A percentile compares a stretch with the other conserved stretches of the same genome.
phyloP scores from a whole-genome alignment of 129 eudicot species.

The Smallanthus sonchifolius region DNA sequence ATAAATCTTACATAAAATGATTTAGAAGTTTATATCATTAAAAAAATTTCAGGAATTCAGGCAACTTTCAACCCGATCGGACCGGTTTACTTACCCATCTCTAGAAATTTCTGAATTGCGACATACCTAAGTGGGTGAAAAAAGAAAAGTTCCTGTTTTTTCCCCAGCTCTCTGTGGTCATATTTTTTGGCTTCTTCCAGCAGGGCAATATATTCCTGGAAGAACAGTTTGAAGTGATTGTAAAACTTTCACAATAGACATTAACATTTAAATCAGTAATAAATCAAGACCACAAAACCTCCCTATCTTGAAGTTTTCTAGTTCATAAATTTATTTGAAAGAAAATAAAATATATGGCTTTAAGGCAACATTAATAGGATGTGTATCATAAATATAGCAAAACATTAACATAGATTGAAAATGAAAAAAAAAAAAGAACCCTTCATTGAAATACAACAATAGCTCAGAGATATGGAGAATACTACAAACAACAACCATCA shows the following conservation, averaged over 20 bases:
- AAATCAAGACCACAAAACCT: background rate
- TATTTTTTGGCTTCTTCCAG: conserved; percentile 96
- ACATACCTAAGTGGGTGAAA: conserved; percentile 46
- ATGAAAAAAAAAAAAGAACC: background rate
- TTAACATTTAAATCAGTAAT: background rate
- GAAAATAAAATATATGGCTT: background rate
- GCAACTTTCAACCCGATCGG: background rate
- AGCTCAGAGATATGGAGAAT: background rate
- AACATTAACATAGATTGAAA: background rate
- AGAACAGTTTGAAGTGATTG: background rate
- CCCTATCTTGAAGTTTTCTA: background rate
- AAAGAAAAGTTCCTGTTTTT: conserved; percentile 93
- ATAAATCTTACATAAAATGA: background rate
- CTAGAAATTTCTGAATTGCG: background rate
- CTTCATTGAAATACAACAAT: background rate
- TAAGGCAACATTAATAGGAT: background rate
- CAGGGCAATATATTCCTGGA: conserved; percentile 69
- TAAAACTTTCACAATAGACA: background rate
- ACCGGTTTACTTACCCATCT: background rate
- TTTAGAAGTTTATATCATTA: background rate
- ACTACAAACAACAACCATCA: background rate
- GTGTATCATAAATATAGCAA: background rate
- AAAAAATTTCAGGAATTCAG: background rate
- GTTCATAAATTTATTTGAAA: background rate
- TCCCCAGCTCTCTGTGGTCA: conserved; percentile 79